These are phyloP conservation scores for Berberis vulgaris DNA, from an alignment of 164 flowering plant genomes.

Conservation along the genomic window DNA sequence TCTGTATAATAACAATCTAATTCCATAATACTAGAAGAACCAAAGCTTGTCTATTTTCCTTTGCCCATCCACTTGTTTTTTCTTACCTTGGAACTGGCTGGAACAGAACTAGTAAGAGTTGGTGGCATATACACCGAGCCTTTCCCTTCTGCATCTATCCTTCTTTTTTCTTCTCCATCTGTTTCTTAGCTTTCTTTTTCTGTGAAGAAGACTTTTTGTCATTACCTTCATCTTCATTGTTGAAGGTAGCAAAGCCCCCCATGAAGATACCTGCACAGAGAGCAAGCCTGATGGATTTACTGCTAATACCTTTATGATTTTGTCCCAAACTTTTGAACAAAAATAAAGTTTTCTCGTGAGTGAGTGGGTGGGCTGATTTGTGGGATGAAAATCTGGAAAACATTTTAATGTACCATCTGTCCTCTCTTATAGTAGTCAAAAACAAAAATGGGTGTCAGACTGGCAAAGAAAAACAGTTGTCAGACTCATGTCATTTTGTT, in stretches of 20 bases:
- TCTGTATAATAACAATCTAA: neutral
- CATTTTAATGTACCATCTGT: too few relatives aligned
- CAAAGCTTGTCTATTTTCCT: neutral
- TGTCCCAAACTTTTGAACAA: too few relatives aligned
- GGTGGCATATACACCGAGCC: neutral
- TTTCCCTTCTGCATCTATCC: neutral
- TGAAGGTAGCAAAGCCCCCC: neutral
- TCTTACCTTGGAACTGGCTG: slow-evolving; percentile 20
- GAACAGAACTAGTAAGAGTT: slow-evolving; percentile 16
- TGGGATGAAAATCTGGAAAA: too few relatives aligned
- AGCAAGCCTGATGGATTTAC: too few relatives aligned
- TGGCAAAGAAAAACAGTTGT: too few relatives aligned
- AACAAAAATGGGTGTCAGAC: too few relatives aligned
- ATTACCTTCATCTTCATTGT: slow-evolving; percentile 12
- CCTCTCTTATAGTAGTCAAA: too few relatives aligned
- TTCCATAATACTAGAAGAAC: neutral
- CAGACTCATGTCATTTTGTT: too few relatives aligned
- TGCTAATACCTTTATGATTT: too few relatives aligned
- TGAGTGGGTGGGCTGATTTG: too few relatives aligned
- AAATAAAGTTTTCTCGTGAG: too few relatives aligned
- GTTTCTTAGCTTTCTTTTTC: slow-evolving; percentile 14
- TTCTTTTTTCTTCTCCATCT: slow-evolving; percentile 19
- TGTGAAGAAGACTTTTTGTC: slow-evolving; percentile 9
- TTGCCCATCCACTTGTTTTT: slow-evolving; percentile 12
- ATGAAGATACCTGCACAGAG: too few relatives aligned